Conservation (phyloP, 371 early-diverging fungal species). For the Nosema muscidifuracis region DNA sequence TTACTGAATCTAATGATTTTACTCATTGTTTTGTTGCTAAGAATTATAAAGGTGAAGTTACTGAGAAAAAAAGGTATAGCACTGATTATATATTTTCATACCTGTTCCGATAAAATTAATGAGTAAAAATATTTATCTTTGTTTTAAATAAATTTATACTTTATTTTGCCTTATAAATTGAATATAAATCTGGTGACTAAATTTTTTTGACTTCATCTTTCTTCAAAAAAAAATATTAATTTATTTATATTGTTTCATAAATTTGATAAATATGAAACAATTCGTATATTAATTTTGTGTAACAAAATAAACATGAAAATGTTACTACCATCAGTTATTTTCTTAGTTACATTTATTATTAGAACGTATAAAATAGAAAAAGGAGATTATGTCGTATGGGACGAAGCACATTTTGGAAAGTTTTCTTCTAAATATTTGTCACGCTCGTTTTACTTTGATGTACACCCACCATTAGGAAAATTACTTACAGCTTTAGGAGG, state of each 20-base stretch:
- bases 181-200: no score
- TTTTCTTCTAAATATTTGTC: conserved; percentile 79
- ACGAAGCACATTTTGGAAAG: conserved; percentile 98
- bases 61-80: conserved; percentile 25
- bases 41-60: conserved; percentile 42
- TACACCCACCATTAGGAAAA: conserved; percentile 98
- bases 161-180: no score
- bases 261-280: neutral
- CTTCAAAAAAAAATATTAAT: neutral
- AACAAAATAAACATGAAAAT: neutral
- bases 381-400: conserved; percentile 65
- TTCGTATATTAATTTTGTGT: neutral
- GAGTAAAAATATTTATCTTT: neutral
- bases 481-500: conserved; percentile 86
- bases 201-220: no score
- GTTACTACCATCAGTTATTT: neutral
- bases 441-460: conserved; percentile 89
- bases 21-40: conserved; percentile 60
- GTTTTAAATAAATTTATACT: no score
- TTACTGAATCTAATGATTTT: conserved; percentile 36
- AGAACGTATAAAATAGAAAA: conserved; percentile 59
- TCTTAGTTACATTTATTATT: conserved; percentile 54
- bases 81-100: conserved; percentile 58
- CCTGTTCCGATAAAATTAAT: conserved; percentile 40
- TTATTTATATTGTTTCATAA: neutral